Conservation (phyloP, 78 protist species). For the Pelomyxa schiedti region DNA sequence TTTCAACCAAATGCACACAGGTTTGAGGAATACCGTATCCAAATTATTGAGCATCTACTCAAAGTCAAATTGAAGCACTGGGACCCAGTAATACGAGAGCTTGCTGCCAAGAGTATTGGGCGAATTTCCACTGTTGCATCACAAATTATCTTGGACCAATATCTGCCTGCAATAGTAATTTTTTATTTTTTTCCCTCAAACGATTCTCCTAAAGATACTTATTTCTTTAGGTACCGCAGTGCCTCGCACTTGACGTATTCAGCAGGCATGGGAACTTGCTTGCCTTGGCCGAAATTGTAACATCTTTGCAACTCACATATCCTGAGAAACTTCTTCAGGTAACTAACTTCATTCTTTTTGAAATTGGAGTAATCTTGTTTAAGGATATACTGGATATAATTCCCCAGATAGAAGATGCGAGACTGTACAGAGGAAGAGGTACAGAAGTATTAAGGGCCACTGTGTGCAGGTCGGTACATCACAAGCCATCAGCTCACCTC, state of each 20-base stretch:
- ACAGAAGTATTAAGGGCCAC: conserved; percentile 60
- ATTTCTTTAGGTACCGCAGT: too few relatives aligned
- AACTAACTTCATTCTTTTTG: not conserved
- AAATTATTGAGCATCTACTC: conserved; percentile 47
- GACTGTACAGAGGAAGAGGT: conserved; percentile 72
- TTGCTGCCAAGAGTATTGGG: conserved; percentile 39
- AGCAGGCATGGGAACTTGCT: too few relatives aligned
- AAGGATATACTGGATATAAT: conserved; percentile 3
- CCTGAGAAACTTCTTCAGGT: not conserved
- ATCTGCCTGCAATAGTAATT: too few relatives aligned
- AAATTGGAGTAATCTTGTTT: not conserved
- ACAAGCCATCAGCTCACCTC: too few relatives aligned
- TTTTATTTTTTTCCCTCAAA: too few relatives aligned
- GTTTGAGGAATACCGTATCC: conserved; percentile 28
- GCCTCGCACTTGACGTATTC: too few relatives aligned
- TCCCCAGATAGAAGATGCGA: conserved; percentile 46
- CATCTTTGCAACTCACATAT: not conserved
- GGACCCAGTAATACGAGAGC: conserved; percentile 54
- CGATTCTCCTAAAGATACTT: too few relatives aligned
- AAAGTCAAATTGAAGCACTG: conserved; percentile 60
- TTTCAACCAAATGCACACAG: not conserved
- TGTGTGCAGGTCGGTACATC: too few relatives aligned
- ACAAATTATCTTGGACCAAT: too few relatives aligned
- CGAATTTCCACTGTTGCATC: not conserved
- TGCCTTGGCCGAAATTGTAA: not conserved